Conservation (phyloP, 371 early-diverging fungal species). For the Saksenaea oblongispora region DNA sequence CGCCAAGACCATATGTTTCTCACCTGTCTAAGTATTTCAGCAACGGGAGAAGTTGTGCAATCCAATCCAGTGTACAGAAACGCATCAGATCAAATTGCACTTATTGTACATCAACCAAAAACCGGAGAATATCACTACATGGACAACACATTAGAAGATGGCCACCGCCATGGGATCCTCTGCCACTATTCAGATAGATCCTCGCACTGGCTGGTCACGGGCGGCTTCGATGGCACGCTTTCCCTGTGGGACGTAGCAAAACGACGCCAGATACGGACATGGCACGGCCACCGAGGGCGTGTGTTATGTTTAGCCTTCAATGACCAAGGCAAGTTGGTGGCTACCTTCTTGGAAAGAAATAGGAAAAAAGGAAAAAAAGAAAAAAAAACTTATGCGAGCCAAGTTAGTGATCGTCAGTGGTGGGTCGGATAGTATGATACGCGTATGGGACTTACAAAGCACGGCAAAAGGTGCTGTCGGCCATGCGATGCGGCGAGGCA, state of each 20-base stretch:
- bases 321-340: slow-evolving; percentile 33
- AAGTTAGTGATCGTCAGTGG: slow-evolving; percentile 57
- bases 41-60: slow-evolving; percentile 36
- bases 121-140: slow-evolving; percentile 23
- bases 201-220: slow-evolving; percentile 51
- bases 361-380: not conserved
- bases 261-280: slow-evolving; percentile 31
- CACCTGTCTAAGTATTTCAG: slow-evolving; percentile 41
- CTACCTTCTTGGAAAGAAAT: not conserved
- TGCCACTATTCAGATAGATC: slow-evolving; percentile 51
- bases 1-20: slow-evolving; percentile 54
- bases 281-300: slow-evolving; percentile 58
- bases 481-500: slow-evolving; percentile 31
- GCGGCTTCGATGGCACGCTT: slow-evolving; percentile 57
- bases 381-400: not conserved
- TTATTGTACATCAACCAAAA: slow-evolving; percentile 35
- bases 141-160: slow-evolving; percentile 4
- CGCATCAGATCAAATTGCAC: slow-evolving; percentile 12
- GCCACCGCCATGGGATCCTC: slow-evolving; percentile 35
- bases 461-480: not conserved
- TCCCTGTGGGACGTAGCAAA: slow-evolving; percentile 50
- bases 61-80: slow-evolving; percentile 58
- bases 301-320: slow-evolving; percentile 61
- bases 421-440: slow-evolving; percentile 53
- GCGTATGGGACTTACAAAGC: slow-evolving; percentile 56